Evolutionary conservation across 2,329 filamentous ascomycete species (phyloP).

Genomic region (Colletotrichum shisoi): DNA sequence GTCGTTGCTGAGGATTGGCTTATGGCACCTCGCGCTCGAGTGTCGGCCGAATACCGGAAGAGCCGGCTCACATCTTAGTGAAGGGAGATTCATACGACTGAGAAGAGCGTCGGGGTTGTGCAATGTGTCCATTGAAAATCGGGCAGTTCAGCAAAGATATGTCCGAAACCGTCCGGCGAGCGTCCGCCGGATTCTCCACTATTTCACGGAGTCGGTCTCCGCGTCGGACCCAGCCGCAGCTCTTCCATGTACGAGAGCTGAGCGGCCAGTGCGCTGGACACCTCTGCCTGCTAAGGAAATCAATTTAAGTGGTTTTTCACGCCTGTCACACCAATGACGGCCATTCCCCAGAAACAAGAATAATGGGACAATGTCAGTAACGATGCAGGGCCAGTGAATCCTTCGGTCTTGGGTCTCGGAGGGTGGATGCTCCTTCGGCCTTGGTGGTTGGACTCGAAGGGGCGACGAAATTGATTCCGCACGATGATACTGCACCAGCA

Average conservation of each 20-base stretch:
- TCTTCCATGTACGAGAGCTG: not conserved
- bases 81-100: not conserved
- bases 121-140: not conserved
- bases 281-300: not conserved
- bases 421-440: slow-evolving; percentile 4
- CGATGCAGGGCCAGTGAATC: not conserved
- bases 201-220: not conserved
- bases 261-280: not conserved
- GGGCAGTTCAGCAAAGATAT: not conserved
- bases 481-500: too few species aligned
- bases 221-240: not conserved
- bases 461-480: not conserved
- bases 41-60: too few species aligned
- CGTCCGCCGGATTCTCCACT: not conserved
- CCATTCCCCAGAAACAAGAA: not conserved
- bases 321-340: too few species aligned
- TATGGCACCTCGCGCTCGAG: not conserved
- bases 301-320: not conserved
- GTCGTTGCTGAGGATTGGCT: not conserved
- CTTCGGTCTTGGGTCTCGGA: not conserved
- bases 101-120: not conserved
- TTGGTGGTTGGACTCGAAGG: slow-evolving; percentile 15
- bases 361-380: not conserved
- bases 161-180: not conserved
- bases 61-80: not conserved